phyloP scores from a whole-genome alignment of 139 green algal genomes.

The Pycnococcus provasolii region DNA sequence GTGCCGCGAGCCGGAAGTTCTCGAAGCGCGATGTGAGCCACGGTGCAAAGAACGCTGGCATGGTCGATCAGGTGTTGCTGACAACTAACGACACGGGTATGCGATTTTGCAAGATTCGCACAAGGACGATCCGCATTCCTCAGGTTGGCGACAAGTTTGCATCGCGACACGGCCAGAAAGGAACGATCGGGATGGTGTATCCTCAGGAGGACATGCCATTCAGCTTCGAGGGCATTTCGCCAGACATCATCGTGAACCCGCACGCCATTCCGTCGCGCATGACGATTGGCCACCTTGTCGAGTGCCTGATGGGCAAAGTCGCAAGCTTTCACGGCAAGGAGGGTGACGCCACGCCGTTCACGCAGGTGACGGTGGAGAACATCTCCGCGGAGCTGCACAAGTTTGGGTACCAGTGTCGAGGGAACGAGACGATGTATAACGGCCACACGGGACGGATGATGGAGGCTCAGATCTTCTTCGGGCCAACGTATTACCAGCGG shows the following conservation, averaged over 20 bases:
- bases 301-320: conserved; percentile 94
- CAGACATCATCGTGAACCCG: conserved; percentile 97
- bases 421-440: conserved; percentile 95
- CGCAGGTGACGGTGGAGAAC: conserved; percentile 87
- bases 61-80: conserved; percentile 61
- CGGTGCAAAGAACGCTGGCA: conserved; percentile 34
- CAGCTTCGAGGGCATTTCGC: conserved; percentile 71
- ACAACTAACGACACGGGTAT: conserved; percentile 78
- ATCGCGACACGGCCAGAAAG: conserved; percentile 92
- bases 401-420: conserved; percentile 68
- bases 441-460: conserved; percentile 72
- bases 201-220: conserved; percentile 55
- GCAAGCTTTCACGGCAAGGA: conserved; percentile 70
- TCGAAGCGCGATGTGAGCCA: conserved; percentile 39
- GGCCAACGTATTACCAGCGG: conserved; percentile 98
- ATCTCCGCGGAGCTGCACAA: conserved; percentile 75
- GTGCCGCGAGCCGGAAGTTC: conserved; percentile 24
- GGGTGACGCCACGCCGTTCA: conserved; percentile 97
- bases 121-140: conserved; percentile 85
- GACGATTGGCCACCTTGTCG: conserved; percentile 98
- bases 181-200: conserved; percentile 95
- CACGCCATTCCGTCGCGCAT: conserved; percentile 97
- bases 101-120: conserved; percentile 89
- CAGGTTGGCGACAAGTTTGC: conserved; percentile 99
- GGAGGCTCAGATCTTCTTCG: conserved; percentile 78